Base-by-base conservation (phyloP, 2,329 filamentous ascomycete genomes). In the Daldinia sp. region DNA sequence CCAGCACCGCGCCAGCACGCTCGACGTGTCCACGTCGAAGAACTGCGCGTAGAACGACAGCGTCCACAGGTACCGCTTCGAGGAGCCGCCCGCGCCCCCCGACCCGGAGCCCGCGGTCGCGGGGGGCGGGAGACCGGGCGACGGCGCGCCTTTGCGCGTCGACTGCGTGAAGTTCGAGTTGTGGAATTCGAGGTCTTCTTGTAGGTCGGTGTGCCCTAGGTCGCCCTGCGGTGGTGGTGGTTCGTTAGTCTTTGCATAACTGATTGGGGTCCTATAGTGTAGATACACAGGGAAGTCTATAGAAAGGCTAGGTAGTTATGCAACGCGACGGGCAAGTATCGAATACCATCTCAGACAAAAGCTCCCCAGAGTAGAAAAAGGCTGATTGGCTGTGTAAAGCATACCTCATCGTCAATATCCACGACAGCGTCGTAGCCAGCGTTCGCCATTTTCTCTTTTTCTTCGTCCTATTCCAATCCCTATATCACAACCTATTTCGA, bases 181-280 rank as follows among this genome's bases (percentile, higher is more conserved):
- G 84, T 99, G 95, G 82, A 99, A 99, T 85, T 98, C 95, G 77
- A 99, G 93, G 80, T 98, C 95, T 78, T 97, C 94, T 83, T 97
- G 93, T 21, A 99, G 90, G 78, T 99, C 95, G 59, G 95, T 99
- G 80, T 97, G 94, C 73, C 95, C 95, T 76, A 99, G 89, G 80
- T 99, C 95, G 74, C 94, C 94, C 94, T 98, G 76, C 8, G 10
- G 34, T 13, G 3, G 17, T 45, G 23, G 30, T 2, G 21, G 9
- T 4, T n/a, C 17, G 41, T 47, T 50, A 39, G 65, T 70, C 7
- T 25, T 11, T n/a, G n/a, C n/a, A n/a, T n/a, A n/a, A n/a, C n/a
- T n/a, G n/a, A n/a, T n/a, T n/a, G n/a, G n/a, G n/a, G n/a, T n/a
- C n/a, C 17, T 32, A 10, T 49, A 13, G n/a, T 21, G 34, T 34